Base-by-base conservation (phyloP, 1,284 basidiomycete genomes). In the Ustilago bromivora region DNA sequence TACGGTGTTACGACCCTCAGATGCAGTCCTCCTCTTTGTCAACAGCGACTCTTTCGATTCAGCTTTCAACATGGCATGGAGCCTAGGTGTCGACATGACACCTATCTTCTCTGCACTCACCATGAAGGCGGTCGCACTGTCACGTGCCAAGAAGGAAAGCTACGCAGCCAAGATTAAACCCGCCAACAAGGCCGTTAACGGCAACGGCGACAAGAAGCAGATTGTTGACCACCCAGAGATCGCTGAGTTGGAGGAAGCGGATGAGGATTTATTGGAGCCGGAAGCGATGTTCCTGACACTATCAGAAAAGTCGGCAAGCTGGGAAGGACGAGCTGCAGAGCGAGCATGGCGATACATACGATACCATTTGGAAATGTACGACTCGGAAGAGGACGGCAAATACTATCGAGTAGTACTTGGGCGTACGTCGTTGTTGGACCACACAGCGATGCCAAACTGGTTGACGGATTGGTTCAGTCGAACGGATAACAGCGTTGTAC, bases 301-400 rank as follows among this genome's bases (percentile, higher is more conserved):
- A 8, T 82, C 80, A 19, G 72, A 82, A 17, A 78, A 80, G 62
- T 77, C 79, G 19, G 75, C 91, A 1, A 92, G 92, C 1, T 96
- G 96, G 92, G 89, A 92, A 43, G 95, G 95, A 1, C 90, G 92
- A 1, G 89, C 92, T 32, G 89, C 91, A 19, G 92, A 94, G 71
- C 90, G 93, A 68, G 95, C 92, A 2, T 95, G 95, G 93, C 89
- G 92, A 80, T 96, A 95, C 85, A 89, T 99, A 56, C 92, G 93
- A 71, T 89, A 92, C 76, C 90, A 92, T 31, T 88, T 98, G 61
- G 90, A 91, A 64, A 90, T 92, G 57, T 90, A 96, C 82, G 95
- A 97, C 84, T 88, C 89, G n/a, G 84, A 66, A 17, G 61, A 55
- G 46, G 60, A 54, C 19, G 65, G 93, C 79, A 92, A 86, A 89